A percentile compares a stretch with the other conserved stretches of the same genome.
These are phyloP conservation scores for Umbellularia californica DNA, from an alignment of 164 flowering plant genomes.

Conservation along the genomic window DNA sequence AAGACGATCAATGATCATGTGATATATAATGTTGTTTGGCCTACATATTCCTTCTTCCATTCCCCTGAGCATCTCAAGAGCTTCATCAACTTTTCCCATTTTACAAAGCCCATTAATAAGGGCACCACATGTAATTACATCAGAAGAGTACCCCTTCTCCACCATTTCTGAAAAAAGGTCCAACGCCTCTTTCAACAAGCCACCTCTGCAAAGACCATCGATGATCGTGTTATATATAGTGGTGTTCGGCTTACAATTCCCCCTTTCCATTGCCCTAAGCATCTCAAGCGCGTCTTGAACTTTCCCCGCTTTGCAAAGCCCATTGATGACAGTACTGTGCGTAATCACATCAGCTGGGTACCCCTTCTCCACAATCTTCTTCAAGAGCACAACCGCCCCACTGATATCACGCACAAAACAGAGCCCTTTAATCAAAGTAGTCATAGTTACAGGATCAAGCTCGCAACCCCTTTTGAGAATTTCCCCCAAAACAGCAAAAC, in stretches of 20 bases:
- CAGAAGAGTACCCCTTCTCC: background rate
- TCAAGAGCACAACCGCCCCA: background rate
- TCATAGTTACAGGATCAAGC: constrained; percentile 4
- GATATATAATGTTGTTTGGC: background rate
- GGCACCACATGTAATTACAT: constrained; percentile 1
- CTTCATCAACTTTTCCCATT: background rate
- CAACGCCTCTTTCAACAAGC: background rate
- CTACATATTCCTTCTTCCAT: background rate
- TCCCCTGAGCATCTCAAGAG: background rate
- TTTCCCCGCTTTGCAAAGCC: constrained; percentile 1
- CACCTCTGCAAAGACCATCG: background rate
- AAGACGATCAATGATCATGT: constrained; percentile 12
- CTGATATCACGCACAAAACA: background rate
- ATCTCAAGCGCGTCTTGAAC: background rate
- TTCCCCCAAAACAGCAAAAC: constrained; percentile 18
- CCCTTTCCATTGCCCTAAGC: background rate
- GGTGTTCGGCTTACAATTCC: background rate
- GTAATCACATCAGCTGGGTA: background rate
- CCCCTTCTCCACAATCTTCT: background rate
- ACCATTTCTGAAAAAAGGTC: background rate
- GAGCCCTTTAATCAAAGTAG: constrained; percentile 10
- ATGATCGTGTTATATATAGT: background rate
- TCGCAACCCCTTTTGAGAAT: constrained; percentile 11
- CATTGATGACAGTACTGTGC: background rate
- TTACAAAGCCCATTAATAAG: constrained; percentile 2